Evolutionary conservation across 2,329 filamentous ascomycete species (phyloP), one percentile per base, ranked within the genome.

Genomic region (Phialemoniopsis sp.): DNA sequence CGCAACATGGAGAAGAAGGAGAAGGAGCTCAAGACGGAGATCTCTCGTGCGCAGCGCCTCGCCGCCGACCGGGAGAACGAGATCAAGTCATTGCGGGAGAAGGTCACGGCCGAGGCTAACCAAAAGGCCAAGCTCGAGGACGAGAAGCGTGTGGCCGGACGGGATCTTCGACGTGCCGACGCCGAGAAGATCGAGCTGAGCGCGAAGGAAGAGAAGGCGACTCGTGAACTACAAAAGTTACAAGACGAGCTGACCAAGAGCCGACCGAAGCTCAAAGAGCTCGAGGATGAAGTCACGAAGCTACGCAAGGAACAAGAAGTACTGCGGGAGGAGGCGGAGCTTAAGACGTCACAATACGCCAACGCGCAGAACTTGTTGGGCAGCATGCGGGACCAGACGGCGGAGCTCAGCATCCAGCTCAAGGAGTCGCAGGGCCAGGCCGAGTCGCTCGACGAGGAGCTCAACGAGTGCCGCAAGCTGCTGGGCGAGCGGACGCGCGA

Each of bases 371-470:
- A 84, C 37, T 67, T 96, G 13, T 81, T 97, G 59, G 84, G 83
- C 52, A 95, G 87, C 57, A 93, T 97, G 88, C 87, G 90, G 44
- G 89, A 96, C 52, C 89, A 97, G 66, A 85, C 85, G 1, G 78
- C 86, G 2, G 93, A 98, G 66, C 77, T 97, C 54, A 82, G 83
- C 5, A 85, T 88, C 48, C 93, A 96, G 64, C 85, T 96, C 63
- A 95, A 93, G 61, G 93, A 98, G 63, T 80, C 87, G 1, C 82
- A 86, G 45, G 80, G 84, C 36, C 83, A 89, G 48, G 85, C 83
- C 30, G 90, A 96, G 54, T 87, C 83, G 42, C 69, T 97, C 1
- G 91, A 96, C 55, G 93, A 98, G 63, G 93, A 98, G 60, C 73
- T 97, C 2, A 80, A 81, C 2, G 93, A 98, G 61, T 85, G 89